Base-by-base conservation (phyloP, 2,329 filamentous ascomycete species). In the Phaeophleospora eucalypticola region DNA sequence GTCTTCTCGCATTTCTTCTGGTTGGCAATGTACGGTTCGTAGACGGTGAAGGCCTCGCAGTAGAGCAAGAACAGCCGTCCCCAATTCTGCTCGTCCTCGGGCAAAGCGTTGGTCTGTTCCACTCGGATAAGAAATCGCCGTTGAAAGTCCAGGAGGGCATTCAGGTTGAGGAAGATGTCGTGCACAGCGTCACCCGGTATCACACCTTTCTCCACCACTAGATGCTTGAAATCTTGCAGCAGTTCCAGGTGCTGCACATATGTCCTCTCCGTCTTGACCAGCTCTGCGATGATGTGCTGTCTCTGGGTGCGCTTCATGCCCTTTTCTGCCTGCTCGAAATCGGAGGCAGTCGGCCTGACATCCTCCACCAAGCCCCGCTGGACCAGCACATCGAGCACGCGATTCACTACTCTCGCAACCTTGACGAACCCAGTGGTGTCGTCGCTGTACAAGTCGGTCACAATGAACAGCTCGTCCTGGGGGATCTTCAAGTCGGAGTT, bases 351-450 rank as follows among this genome's bases (percentile, higher is more conserved):
- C 10, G 59, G 62, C 2, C 65, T 58, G 67, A 70, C 69, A 82
- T 76, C 49, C 77, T 73, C 43, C 46, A 97, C 79, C 43, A 89
- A 78, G 6, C 89, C 89, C 53, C 84, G 81, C 60, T 86, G 75
- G 56, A 93, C 84, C 41, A 93, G 82, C 41, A 90, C 80, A 64
- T 98, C 91, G 43, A 98, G 81, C 14, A 97, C 90, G 55, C 84
- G 81, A 65, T 95, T 96, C 56, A 98, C 87, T 47, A 95, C 88
- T 71, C 89, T 87, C 18, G 87, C 90, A 47, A 95, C 90, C 80
- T 97, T 97, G 58, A 96, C 89, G 66, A 98, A 97, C 2, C 93
- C 93, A 36, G 89, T 96, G 1, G 93, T 98, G 68, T 96, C 94
- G 60, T 90, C 89, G 44, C 89, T 88, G 68, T 93, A 90, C 37